Conservation (phyloP, 345 rosid species). For the Salix viminalis region DNA sequence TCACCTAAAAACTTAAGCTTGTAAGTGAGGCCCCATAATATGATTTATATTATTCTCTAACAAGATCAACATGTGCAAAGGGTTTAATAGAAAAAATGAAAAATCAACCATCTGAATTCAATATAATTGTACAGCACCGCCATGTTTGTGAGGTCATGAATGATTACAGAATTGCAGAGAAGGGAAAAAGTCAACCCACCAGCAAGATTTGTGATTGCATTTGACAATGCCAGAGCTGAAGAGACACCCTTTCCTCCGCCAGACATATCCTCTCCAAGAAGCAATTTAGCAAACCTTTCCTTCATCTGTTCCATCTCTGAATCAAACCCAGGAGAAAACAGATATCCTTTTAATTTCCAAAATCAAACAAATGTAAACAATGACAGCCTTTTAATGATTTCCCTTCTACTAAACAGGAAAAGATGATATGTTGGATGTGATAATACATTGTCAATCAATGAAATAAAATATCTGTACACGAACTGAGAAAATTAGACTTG, state of each 20-base stretch:
- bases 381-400: background rate
- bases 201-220: constrained; percentile 47
- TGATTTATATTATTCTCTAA: no score
- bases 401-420: background rate
- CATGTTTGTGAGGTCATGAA: background rate
- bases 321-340: background rate
- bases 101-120: background rate
- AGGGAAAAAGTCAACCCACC: constrained; percentile 14
- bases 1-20: no score
- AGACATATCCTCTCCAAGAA: constrained; percentile 50
- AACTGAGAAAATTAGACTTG: background rate
- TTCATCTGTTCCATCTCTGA: constrained; percentile 44
- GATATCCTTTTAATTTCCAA: background rate
- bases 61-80: background rate
- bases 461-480: background rate
- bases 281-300: constrained; percentile 42
- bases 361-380: background rate
- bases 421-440: background rate
- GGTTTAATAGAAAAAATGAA: background rate
- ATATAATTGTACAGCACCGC: background rate
- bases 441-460: background rate
- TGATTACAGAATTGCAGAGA: background rate
- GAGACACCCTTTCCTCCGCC: constrained; percentile 50
- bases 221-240: constrained; percentile 45
- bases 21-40: no score